These are phyloP conservation scores for Fusarium circinatum DNA, from an alignment of 2,329 filamentous ascomycete species.

Conservation along the genomic window DNA sequence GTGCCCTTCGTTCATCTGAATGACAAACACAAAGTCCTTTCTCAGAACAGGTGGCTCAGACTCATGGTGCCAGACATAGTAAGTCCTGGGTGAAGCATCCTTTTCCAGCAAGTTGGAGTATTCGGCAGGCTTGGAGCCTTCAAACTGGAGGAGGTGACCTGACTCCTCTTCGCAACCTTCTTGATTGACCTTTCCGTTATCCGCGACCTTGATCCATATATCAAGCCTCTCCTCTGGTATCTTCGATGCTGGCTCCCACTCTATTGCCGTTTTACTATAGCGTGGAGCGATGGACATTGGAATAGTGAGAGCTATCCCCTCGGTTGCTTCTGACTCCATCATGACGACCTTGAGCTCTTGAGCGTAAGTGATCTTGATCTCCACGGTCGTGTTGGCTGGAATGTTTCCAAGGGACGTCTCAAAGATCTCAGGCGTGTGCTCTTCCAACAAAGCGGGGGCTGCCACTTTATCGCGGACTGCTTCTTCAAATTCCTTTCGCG, in stretches of 20 bases:
- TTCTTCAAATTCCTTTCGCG: not conserved
- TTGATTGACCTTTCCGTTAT: fast-evolving
- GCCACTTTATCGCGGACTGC: not conserved
- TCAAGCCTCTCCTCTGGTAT: not conserved
- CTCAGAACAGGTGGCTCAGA: not conserved
- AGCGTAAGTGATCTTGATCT: not conserved
- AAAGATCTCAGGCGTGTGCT: not conserved
- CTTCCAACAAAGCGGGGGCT: fast-evolving
- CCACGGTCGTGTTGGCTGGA: fast-evolving
- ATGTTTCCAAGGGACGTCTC: not conserved
- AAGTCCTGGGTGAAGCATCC: fast-evolving
- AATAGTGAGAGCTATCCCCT: not conserved
- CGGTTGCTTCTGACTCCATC: not conserved
- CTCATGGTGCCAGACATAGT: not conserved
- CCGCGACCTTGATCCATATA: fast-evolving
- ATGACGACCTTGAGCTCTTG: not conserved
- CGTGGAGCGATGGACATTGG: not conserved
- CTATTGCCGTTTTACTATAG: fast-evolving
- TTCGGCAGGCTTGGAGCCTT: fast-evolving
- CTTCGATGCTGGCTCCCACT: fast-evolving
- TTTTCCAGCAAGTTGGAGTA: fast-evolving
- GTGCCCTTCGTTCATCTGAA: not conserved
- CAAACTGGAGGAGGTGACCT: fast-evolving
- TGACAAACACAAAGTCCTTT: not conserved
- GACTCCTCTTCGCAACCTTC: not conserved